Conservation (phyloP, 2,329 filamentous ascomycete genomes). For the Xenoacremonium recifei region DNA sequence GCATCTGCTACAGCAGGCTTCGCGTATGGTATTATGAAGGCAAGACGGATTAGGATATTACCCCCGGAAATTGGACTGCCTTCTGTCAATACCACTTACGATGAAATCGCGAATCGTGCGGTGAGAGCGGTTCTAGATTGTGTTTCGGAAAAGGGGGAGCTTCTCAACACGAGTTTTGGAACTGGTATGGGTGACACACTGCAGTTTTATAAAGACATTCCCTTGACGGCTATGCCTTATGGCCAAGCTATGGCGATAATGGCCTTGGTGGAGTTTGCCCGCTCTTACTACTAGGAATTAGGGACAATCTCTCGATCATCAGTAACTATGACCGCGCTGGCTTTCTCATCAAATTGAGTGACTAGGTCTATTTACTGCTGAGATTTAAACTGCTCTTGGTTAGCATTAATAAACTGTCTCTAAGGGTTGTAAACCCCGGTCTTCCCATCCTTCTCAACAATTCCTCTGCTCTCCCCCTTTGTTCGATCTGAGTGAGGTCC, state of each 20-base stretch:
- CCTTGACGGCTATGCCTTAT: constrained; percentile 78
- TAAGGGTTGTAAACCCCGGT: too few relatives aligned
- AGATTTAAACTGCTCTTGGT: too few relatives aligned
- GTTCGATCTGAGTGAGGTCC: too few relatives aligned
- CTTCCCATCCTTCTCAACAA: too few relatives aligned
- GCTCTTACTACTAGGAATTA: constrained; percentile 36
- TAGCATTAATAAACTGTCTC: too few relatives aligned
- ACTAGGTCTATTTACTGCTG: too few relatives aligned
- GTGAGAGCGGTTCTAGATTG: constrained; percentile 65
- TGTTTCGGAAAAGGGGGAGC: constrained; percentile 65
- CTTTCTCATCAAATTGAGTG: too few relatives aligned
- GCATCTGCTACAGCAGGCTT: constrained; percentile 79
- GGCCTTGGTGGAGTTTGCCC: constrained; percentile 71
- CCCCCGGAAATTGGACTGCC: too few relatives aligned
- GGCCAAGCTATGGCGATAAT: constrained; percentile 85
- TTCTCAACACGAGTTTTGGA: constrained; percentile 74
- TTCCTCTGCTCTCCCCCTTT: too few relatives aligned
- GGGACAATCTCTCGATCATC: too few relatives aligned
- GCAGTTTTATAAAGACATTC: constrained; percentile 76
- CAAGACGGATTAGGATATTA: constrained; percentile 63
- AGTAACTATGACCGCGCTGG: too few relatives aligned
- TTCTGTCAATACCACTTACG: constrained; percentile 65
- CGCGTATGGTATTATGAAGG: constrained; percentile 77
- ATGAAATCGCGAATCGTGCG: constrained; percentile 61
- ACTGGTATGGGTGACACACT: constrained; percentile 73